phyloP scores from a whole-genome alignment of 495 filamentous ascomycete genomes.

The Aspergillus kassunensis region DNA sequence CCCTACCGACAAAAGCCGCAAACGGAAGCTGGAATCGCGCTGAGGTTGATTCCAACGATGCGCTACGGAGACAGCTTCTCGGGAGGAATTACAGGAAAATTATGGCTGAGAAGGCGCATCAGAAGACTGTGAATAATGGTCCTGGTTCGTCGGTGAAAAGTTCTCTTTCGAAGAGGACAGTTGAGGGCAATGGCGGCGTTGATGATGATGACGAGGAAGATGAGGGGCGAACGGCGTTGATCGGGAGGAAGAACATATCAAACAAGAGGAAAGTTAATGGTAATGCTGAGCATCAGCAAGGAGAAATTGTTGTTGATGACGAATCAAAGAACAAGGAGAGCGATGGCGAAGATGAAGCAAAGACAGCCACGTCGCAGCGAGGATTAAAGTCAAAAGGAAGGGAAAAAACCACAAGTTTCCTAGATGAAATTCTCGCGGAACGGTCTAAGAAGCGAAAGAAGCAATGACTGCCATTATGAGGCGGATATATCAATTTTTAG shows the following conservation, averaged over 20 bases:
- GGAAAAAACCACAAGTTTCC: conserved; percentile 44
- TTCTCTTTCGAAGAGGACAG: background rate
- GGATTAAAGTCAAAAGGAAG: conserved; percentile 22
- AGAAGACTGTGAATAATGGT: conserved; percentile 11
- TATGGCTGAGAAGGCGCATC: conserved; percentile 24
- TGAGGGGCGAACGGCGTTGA: conserved; percentile 53
- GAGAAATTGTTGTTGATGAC: background rate
- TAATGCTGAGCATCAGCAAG: conserved; percentile 4
- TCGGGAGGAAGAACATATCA: conserved; percentile 32
- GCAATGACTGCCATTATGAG: conserved; percentile 29
- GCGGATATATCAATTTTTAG: background rate
- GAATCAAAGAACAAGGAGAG: background rate
- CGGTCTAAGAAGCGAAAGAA: conserved; percentile 53
- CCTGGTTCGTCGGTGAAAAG: background rate
- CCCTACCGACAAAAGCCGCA: conserved; percentile 37
- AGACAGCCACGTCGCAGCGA: conserved; percentile 11
- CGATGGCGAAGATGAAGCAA: conserved; percentile 11
- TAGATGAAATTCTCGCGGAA: conserved; percentile 50
- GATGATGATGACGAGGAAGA: conserved; percentile 52
- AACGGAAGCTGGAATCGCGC: conserved; percentile 39
- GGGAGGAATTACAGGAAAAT: conserved; percentile 44
- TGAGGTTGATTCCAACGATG: conserved; percentile 40
- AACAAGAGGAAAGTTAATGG: conserved; percentile 24
- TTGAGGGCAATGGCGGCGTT: conserved; percentile 8
- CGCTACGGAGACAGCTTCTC: conserved; percentile 46